Evolutionary conservation across 768 basidiomycete genomes (phyloP), one percentile per base, ranked within the genome.

Genomic region (Albatrellus ellisii): DNA sequence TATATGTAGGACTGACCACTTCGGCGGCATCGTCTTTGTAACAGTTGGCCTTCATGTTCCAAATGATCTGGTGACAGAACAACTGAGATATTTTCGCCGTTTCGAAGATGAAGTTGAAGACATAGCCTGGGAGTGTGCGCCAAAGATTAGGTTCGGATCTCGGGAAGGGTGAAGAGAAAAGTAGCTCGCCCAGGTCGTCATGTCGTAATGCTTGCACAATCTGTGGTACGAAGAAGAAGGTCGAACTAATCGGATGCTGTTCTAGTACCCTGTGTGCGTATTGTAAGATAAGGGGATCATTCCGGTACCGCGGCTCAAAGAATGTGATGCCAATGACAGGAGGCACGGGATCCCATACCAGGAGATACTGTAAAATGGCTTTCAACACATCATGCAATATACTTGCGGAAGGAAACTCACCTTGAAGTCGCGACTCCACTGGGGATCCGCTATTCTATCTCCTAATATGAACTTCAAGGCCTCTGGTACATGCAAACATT

Each of bases 41-140:
- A 47, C 86, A 90, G 54, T 99, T 99, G 4, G 95, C 95, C 54
- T 94, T 94, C 95, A 98, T 98, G 59, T 98, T 99, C 95, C 95
- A 99, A 47, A 99, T 88, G 49, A 98, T 98, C 64, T 99, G 95
- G 57, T 99, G 95, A 56, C 95, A 99, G 66, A 99, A 99, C 18
- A 90, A 62, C 57, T 94, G 92, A 2, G 94, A 98, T 40, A 98
- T 89, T 62, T 88, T 94, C 6, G 94, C 83, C 0, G 92, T 95
- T 64, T 98, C 92, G 50, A 91, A 90, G 51, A 98, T 88, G 69
- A 97, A 99, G 17, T 79, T 77, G 44, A 83, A 75, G 22, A 98
- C 89, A 61, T 98, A 98, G 14, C 88, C 94, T 92, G 39, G 44
- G 4, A 33, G n/a, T n/a, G n/a, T n/a, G n/a, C n/a, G n/a, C n/a